phyloP scores from a whole-genome alignment of 2,329 filamentous ascomycete genomes.

The Beauveria australis region DNA sequence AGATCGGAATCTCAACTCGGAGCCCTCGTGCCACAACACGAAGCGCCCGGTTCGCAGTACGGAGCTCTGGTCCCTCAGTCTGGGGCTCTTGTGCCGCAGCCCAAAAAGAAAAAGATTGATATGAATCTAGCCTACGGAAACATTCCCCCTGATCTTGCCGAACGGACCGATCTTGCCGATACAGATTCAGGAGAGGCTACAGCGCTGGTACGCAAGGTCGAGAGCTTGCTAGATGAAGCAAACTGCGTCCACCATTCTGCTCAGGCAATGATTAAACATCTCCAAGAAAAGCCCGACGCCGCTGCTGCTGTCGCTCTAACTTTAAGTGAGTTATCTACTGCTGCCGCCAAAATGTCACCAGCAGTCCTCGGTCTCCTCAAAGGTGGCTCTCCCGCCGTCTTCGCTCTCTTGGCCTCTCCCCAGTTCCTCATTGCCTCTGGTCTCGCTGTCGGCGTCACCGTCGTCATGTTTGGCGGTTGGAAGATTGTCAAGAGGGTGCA shows the following conservation, averaged over 20 bases:
- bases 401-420: constrained; percentile 77
- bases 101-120: constrained; percentile 56
- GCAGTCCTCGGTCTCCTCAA: constrained; percentile 69
- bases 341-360: constrained; percentile 78
- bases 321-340: constrained; percentile 78
- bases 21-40: neutral
- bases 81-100: neutral
- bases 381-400: constrained; percentile 73
- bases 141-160: constrained; percentile 59
- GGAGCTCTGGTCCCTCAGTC: neutral
- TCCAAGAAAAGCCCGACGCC: constrained; percentile 67
- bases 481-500: constrained; percentile 89
- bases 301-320: constrained; percentile 91
- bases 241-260: constrained; percentile 84
- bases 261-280: constrained; percentile 68
- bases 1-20: constrained; percentile 29
- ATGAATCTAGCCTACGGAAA: constrained; percentile 90
- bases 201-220: constrained; percentile 63
- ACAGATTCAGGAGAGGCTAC: constrained; percentile 40
- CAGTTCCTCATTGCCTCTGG: constrained; percentile 92
- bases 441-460: constrained; percentile 82
- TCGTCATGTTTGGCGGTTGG: constrained; percentile 92
- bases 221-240: constrained; percentile 73
- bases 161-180: constrained; percentile 37
- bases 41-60: constrained; percentile 16